These are phyloP conservation scores for Fraxinus ornus DNA, from an alignment of 305 asterid species.

Conservation along the genomic window DNA sequence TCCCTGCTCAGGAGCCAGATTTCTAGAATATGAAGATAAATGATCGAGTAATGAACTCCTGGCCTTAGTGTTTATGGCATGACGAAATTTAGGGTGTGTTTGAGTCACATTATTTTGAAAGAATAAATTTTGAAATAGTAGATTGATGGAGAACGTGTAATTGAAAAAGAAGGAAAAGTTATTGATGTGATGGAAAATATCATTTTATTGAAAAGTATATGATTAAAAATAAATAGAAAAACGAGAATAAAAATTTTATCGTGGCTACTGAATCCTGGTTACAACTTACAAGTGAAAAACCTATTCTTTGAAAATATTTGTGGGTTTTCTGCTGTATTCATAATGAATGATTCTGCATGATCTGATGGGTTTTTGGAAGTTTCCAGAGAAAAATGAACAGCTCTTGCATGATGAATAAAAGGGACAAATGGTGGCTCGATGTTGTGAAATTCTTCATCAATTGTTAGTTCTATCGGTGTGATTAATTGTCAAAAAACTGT, in stretches of 20 bases:
- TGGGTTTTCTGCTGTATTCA: neutral
- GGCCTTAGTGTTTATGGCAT: neutral
- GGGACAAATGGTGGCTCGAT: conserved; percentile 6
- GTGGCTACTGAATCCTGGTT: neutral
- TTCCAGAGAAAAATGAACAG: neutral
- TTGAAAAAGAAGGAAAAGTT: no score
- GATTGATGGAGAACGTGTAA: no score
- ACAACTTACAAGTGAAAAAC: neutral
- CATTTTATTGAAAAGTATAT: no score
- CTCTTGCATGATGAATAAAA: conserved; percentile 16
- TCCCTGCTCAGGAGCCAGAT: neutral
- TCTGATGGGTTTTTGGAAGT: conserved; percentile 1
- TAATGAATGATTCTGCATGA: neutral
- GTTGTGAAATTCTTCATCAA: neutral
- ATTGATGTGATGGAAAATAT: no score
- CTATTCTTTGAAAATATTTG: neutral
- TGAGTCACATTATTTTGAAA: no score
- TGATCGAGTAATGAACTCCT: neutral
- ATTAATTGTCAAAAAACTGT: conserved; percentile 23
- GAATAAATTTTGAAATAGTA: no score
- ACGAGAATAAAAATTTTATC: no score
- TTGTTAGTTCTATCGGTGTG: neutral
- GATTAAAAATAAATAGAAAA: no score
- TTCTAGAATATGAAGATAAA: neutral
- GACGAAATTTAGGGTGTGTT: neutral